phyloP scores from a whole-genome alignment of 1,139 yeast genomes.

The Meyerozyma guilliermondii region DNA sequence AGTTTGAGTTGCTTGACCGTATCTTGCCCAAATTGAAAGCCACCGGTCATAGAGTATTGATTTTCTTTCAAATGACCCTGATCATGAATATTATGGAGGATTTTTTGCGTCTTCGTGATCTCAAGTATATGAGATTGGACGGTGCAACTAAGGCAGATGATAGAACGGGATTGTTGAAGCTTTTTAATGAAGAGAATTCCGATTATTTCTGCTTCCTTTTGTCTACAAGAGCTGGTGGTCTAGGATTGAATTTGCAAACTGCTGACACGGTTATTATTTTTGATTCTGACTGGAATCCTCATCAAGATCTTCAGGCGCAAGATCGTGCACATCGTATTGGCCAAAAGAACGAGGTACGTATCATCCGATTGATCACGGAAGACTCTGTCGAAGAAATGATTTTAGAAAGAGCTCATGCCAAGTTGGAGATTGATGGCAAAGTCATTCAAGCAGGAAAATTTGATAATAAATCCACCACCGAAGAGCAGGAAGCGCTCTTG shows the following conservation, averaged over 20 bases:
- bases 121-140: conserved; percentile 74
- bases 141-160: conserved; percentile 84
- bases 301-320: conserved; percentile 88
- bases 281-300: conserved; percentile 92
- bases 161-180: conserved; percentile 62
- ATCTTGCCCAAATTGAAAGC: conserved; percentile 70
- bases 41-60: conserved; percentile 73
- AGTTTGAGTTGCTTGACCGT: conserved; percentile 71
- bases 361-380: conserved; percentile 71
- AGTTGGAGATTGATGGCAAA: conserved; percentile 80
- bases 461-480: conserved; percentile 76
- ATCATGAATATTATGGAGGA: conserved; percentile 90
- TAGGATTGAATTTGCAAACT: conserved; percentile 79
- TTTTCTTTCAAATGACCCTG: conserved; percentile 85
- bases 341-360: conserved; percentile 80
- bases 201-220: conserved; percentile 73
- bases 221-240: conserved; percentile 87
- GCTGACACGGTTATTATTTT: conserved; percentile 86
- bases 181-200: conserved; percentile 67
- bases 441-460: conserved; percentile 88
- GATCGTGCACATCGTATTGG: conserved; percentile 92
- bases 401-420: conserved; percentile 75
- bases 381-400: conserved; percentile 83
- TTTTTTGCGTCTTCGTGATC: conserved; percentile 55
- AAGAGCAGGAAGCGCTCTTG: conserved; percentile 75